Evolutionary conservation across 148 eudicot genomes (phyloP), one percentile per base, ranked within the genome.

Genomic region (Tetragonia tetragonoides): DNA sequence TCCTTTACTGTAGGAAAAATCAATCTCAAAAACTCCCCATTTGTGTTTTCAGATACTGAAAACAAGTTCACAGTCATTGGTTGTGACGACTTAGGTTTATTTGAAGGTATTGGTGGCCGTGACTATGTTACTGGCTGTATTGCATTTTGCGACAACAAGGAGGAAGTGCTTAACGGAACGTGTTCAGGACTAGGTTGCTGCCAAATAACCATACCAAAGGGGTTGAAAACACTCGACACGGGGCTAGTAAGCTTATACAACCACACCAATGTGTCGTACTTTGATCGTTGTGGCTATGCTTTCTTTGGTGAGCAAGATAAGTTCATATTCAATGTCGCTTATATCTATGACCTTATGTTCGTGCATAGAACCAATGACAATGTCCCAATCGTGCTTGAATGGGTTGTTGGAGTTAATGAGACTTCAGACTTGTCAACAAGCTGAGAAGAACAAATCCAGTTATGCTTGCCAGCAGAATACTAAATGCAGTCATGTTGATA

Each of bases 121-220:
- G 44, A 56, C 6, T 37, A 62, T 2, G 83, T 76, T 49, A 81
- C 2, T 42, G 61, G 39, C 23, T 20, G 59, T 17, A 54, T 54
- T 54, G 4, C 59, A 7, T 10, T 12, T 10, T 54, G 59, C 59
- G 14, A 3, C 12, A 17, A 11, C 16, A 54, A 14, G 4, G 44
- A 37, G 2, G 67, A 81, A 40, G 65, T 75, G 3, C 6, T 73
- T 1, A 72, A 49, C 37, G 82, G 80, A 10, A 23, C 61, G 4
- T 87, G 85, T 18, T 51, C 82, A 0, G 89, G 89, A 3, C 59
- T 81, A 40, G 85, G 89, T 9, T 87, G 87, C 60, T 87, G 90
- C 70, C 80, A 85, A 49, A 79, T 83, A 2, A 15, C 77, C 5
- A 70, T 88, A 5, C 87, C 89, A 0, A 75, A 63, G 40, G 87